Evolutionary conservation across 257 asterid genomes (phyloP).

Genomic region (Ilex aquifolium): DNA sequence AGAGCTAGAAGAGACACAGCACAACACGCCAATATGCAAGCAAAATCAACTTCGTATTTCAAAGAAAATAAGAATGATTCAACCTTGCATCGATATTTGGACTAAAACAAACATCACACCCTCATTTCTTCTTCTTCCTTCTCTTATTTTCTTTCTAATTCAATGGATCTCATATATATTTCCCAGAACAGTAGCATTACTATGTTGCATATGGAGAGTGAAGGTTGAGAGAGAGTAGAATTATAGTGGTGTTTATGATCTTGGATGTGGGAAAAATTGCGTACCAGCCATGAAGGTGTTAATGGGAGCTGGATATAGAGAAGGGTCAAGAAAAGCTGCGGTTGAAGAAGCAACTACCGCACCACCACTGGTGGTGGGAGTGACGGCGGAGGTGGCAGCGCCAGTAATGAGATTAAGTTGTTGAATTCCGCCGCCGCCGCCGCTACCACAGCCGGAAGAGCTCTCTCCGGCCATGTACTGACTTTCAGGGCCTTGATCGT

Average conservation of each 20-base stretch:
- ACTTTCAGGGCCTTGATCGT: constrained; percentile 79
- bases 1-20: no score
- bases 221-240: background rate
- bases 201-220: constrained; percentile 8
- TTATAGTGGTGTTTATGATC: constrained; percentile 38
- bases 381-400: constrained; percentile 27
- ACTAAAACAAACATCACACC: constrained; percentile 20
- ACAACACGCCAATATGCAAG: no score
- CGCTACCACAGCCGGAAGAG: constrained; percentile 80
- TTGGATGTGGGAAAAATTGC: constrained; percentile 95
- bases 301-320: constrained; percentile 1
- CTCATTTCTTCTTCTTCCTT: constrained; percentile 21
- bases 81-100: constrained; percentile 25
- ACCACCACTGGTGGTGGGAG: constrained; percentile 24
- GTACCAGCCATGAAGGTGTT: constrained; percentile 79
- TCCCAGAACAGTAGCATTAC: no score
- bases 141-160: constrained; percentile 5
- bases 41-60: constrained; percentile 6
- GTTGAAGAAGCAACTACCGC: constrained; percentile 11
- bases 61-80: constrained; percentile 8
- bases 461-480: constrained; percentile 66
- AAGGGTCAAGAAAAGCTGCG: constrained; percentile 47
- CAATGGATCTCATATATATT: background rate
- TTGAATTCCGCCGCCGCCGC: constrained; percentile 52
- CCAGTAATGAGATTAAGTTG: constrained; percentile 53